phyloP scores from a whole-genome alignment of 2,329 filamentous ascomycete genomes.

The Aureobasidium musti region DNA sequence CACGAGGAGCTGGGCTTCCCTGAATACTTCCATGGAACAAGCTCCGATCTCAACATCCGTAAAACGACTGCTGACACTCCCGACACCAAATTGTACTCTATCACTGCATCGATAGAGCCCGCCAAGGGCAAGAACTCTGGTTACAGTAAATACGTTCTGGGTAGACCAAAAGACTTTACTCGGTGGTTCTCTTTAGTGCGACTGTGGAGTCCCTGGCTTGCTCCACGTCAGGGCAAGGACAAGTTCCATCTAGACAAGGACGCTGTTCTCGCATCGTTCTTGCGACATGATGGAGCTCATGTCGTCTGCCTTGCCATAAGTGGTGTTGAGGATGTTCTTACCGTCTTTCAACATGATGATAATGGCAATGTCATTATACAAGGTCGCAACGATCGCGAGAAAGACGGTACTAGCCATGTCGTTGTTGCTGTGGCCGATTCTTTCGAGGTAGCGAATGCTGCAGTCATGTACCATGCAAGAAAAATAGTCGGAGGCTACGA shows the following conservation, averaged over 20 bases:
- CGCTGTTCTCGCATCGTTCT: conserved; percentile 74
- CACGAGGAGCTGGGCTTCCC: conserved; percentile 48
- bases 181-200: conserved; percentile 83
- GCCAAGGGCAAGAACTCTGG: conserved; percentile 62
- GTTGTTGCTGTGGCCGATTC: conserved; percentile 70
- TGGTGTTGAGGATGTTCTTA: conserved; percentile 68
- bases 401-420: conserved; percentile 60
- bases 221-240: conserved; percentile 76
- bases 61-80: conserved; percentile 66
- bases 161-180: conserved; percentile 63
- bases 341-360: conserved; percentile 65
- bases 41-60: conserved; percentile 57
- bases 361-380: conserved; percentile 68
- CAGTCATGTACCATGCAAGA: conserved; percentile 85
- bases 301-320: conserved; percentile 78
- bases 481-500: conserved; percentile 57
- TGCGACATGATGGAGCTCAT: conserved; percentile 69
- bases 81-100: conserved; percentile 68
- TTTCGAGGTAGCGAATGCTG: conserved; percentile 74
- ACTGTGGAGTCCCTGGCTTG: conserved; percentile 80
- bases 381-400: conserved; percentile 68
- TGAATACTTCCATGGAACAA: conserved; percentile 61
- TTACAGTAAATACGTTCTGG: conserved; percentile 60
- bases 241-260: conserved; percentile 72
- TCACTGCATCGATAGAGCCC: conserved; percentile 58